phyloP scores from a whole-genome alignment of 192 early-diverging fungal species.

The Dispira parvispora region DNA sequence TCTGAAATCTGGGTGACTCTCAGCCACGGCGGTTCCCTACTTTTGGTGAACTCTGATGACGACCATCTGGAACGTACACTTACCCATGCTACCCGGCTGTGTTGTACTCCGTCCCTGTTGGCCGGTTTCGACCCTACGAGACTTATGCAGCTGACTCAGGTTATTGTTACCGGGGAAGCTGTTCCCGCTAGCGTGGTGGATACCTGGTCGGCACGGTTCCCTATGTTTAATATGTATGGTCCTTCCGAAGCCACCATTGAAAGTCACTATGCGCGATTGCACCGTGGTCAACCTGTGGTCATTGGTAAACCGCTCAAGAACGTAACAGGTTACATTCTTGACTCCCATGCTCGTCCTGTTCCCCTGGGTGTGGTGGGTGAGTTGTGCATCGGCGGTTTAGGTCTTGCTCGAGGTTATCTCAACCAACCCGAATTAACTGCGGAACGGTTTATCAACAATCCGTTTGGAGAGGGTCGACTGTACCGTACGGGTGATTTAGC shows the following conservation, averaged over 20 bases:
- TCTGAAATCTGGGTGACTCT: background rate
- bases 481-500: slow-evolving; percentile 23
- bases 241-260: slow-evolving; percentile 9
- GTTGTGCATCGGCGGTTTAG: slow-evolving; percentile 17
- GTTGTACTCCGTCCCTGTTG: background rate
- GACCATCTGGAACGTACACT: background rate
- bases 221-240: background rate
- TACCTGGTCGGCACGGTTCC: background rate
- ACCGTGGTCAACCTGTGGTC: background rate
- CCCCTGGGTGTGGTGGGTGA: slow-evolving; percentile 22
- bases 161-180: background rate
- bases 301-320: slow-evolving; percentile 16
- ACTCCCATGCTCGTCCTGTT: slow-evolving; percentile 10
- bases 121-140: background rate
- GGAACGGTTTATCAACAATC: slow-evolving; percentile 21
- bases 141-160: background rate
- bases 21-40: background rate
- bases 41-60: background rate
- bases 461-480: slow-evolving; percentile 16
- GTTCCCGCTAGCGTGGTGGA: background rate
- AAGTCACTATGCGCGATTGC: background rate
- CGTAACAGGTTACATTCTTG: slow-evolving; percentile 17
- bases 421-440: slow-evolving; percentile 20
- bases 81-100: background rate
- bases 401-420: slow-evolving; percentile 21